Base-by-base conservation (phyloP, 495 filamentous ascomycete genomes). In the Talaromyces borbonicus region DNA sequence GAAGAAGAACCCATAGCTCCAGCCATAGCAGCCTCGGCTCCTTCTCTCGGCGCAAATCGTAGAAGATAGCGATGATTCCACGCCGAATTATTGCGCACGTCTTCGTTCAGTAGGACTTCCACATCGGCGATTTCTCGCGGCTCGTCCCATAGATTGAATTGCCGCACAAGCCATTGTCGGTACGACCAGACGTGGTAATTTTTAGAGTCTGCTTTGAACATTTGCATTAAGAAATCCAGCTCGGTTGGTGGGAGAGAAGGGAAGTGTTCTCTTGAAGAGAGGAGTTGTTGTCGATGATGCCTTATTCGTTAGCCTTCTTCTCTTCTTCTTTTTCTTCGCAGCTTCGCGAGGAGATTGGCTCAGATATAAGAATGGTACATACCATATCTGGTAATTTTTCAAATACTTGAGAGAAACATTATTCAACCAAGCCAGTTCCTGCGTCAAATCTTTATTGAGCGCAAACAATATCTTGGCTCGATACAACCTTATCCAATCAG, bases 111-210 rank as follows among this genome's bases (percentile, higher is more conserved):
- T 52, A 96, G 72, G 2, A 48, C 50, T 53, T 94, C 81, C 40
- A 85, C 68, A 52, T 80, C 79, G 46, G 73, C 62, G 22, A 89
- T 65, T 67, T 98, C 92, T 16, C 69, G 71, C 12, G 64, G 59
- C 1, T 60, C 58, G 29, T 80, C 75, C 76, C 79, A 98, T 15
- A 90, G 63, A 15, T 68, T 69, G 56, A 97, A 85, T 53, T 87
- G 85, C 25, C 77, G 75, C 29, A 96, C 87, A 1, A 97, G 71
- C 78, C 90, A 97, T 65, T 95, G 92, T 11, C 86, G 77, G 62
- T 97, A 97, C 43, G 81, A 85, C 90, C 92, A 98, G 30, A 98
- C 93, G 61, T 98, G 92, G 59, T 97, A 97, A 69, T 98, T 98
- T 62, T 98, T 98, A 9, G 81, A 76, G 62, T 98, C 92, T 52